Evolutionary conservation across 1,284 basidiomycete genomes (phyloP).

Genomic region (Cutaneotrichosporon cavernicola): DNA sequence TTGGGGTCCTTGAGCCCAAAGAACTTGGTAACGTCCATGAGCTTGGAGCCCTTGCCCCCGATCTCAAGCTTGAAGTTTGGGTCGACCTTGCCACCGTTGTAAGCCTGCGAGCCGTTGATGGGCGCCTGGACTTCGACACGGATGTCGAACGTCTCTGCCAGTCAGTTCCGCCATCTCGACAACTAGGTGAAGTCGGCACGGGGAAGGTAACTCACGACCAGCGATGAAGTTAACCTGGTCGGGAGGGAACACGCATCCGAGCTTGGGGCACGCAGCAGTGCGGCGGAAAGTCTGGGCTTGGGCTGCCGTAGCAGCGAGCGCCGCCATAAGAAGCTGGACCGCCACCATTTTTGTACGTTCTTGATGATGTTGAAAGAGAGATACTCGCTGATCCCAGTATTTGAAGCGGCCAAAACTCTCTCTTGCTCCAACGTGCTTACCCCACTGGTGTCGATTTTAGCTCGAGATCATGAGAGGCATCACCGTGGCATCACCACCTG

Average conservation of each 20-base stretch:
- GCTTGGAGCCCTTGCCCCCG: conserved; percentile 36
- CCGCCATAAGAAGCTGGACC: conserved; percentile 23
- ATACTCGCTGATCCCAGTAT: background rate
- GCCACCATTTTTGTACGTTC: conserved; percentile 24
- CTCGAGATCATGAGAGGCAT: too few species aligned
- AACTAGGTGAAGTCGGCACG: too few species aligned
- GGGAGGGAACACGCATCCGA: conserved; percentile 52
- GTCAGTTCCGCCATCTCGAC: background rate
- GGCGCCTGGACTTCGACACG: conserved; percentile 54
- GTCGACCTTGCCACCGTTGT: conserved; percentile 49
- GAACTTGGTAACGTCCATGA: conserved; percentile 46
- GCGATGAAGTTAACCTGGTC: conserved; percentile 48
- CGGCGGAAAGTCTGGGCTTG: conserved; percentile 51
- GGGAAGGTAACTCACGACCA: conserved; percentile 31
- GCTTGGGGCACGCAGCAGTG: conserved; percentile 49
- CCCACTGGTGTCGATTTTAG: too few species aligned
- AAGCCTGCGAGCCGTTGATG: conserved; percentile 52
- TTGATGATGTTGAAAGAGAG: background rate
- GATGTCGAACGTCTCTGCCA: conserved; percentile 45
- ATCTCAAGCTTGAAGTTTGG: conserved; percentile 48
- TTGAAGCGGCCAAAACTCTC: background rate
- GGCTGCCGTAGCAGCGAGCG: conserved; percentile 30
- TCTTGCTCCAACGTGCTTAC: too few species aligned
- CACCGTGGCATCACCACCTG: too few species aligned
- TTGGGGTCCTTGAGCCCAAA: conserved; percentile 41